Evolutionary conservation across 352 stramenopile species (phyloP), one percentile per base, ranked within the genome.

Genomic region (Pythium aquatile): DNA sequence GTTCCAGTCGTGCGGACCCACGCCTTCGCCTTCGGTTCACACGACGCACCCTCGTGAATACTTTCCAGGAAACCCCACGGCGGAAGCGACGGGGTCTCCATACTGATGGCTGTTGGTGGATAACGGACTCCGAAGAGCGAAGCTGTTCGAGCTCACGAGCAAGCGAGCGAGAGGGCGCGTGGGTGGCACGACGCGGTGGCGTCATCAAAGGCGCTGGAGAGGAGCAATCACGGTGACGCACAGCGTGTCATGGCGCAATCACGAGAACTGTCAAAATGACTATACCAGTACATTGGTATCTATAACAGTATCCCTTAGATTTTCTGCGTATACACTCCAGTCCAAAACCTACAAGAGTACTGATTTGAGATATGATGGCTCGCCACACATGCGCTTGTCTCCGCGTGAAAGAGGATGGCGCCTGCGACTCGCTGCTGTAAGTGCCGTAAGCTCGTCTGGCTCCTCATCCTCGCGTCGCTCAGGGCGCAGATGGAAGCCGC

Each of bases 141-240:
- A 13, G 37, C 37, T 42, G 37, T 42, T 42, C 37, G 37, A 42
- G 37, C 37, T 13, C 5, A 42, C n/a, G 37, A 42, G 37, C 11
- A 10, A 42, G 5, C 8, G 37, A 42, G 20, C 28, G 46, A 52
- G 46, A 52, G n/a, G n/a, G 26, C n/a, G 46, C 11, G 46, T 30
- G 35, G 13, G 55, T 46, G 42, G 40, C 55, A 54, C 24, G 20
- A 46, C 30, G 20, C 20, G 2, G 39, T 28, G 14, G 26, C 33
- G 39, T 47, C 40, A 46, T 61, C 40, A 32, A 26, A 29, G 20
- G 24, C 10, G 33, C 39, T 42, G 14, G 11, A 28, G 37, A 30
- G 40, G 55, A 61, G 55, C 55, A 61, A 61, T 52, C 55, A 61
- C n/a, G 28, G 7, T 61, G 55, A 61, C 55, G 55, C 13, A 35